These are phyloP conservation scores for Torulaspora delbrueckii DNA, from an alignment of 805 yeast genomes.

Conservation along the genomic window DNA sequence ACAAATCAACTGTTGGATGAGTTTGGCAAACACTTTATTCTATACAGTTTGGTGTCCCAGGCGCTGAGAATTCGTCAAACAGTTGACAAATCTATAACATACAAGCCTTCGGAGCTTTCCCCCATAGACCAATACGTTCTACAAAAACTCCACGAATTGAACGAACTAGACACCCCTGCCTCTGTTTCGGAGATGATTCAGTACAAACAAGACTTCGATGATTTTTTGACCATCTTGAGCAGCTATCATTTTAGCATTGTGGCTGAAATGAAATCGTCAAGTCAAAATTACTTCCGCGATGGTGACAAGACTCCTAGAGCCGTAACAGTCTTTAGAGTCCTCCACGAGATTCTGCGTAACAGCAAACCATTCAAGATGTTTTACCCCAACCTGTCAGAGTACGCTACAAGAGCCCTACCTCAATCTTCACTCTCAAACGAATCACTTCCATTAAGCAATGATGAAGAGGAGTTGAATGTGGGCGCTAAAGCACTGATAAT, in stretches of 20 bases:
- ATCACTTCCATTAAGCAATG: background rate
- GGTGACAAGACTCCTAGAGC: constrained; percentile 8
- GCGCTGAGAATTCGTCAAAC: constrained; percentile 8
- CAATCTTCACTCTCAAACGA: background rate
- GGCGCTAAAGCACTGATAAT: constrained; percentile 6
- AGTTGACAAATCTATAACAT: background rate
- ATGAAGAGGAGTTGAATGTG: background rate
- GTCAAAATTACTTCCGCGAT: constrained; percentile 6
- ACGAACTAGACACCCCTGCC: constrained; percentile 6
- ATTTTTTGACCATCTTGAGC: constrained; percentile 17
- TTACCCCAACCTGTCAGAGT: constrained; percentile 20
- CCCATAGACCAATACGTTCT: constrained; percentile 25
- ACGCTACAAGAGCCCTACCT: constrained; percentile 4
- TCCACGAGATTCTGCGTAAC: constrained; percentile 15
- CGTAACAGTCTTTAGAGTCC: constrained; percentile 8
- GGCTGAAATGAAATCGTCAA: constrained; percentile 20
- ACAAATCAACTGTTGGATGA: constrained; percentile 19
- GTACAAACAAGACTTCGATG: constrained; percentile 17
- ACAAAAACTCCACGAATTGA: constrained; percentile 11
- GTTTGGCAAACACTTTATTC: constrained; percentile 20
- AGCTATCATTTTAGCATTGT: constrained; percentile 14
- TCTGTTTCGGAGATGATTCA: constrained; percentile 12
- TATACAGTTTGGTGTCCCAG: constrained; percentile 20
- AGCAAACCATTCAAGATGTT: constrained; percentile 14
- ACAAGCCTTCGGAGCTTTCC: background rate